Evolutionary conservation across 2,329 filamentous ascomycete genomes (phyloP), one percentile per base, ranked within the genome.

Genomic region (Fusarium aywerte): DNA sequence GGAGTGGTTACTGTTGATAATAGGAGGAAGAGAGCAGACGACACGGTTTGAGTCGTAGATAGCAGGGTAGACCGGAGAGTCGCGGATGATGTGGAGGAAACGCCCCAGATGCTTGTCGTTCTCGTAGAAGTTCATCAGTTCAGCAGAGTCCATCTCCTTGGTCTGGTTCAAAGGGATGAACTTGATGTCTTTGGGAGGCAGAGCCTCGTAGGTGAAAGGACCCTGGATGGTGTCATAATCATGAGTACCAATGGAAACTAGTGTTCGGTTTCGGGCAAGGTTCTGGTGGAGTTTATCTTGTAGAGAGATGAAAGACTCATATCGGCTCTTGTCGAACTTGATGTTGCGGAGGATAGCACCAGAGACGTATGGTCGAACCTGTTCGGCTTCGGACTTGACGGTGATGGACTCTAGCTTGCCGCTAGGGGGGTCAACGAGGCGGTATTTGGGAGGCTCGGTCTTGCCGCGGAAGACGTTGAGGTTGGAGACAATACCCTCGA

Each of bases 261-360:
- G 82, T 1, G 95, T 97, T 74, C 96, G 85, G 80, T 98, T 92
- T 65, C 96, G 89, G 47, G 96, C 96, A 69, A 99, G 83, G 77
- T 99, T 99, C 78, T 95, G 91, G 82, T 99, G 96, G 45, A 99
- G 87, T 83, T 99, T 99, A 82, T 99, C 96, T 82, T 99, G 96
- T 45, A 99, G 86, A 57, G 90, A 88, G 77, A 99, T 99, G 91
- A 99, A 99, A 75, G 93, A 97, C 73, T 97, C 92, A 79, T 99
- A 99, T 70, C 91, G 87, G 71, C 90, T 92, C 82, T 96, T 86
- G 72, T 92, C 94, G 84, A 99, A 98, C 75, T 90, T 93, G 83
- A 99, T 87, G 77, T 93, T 92, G 70, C 96, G 90, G 66, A 99
- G 83, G 69, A 99, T 92, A 45, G 95, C 93, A 64, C 91, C 93